Percentiles rank a stretch among this genome's conserved stretches.
phyloP scores from a whole-genome alignment of 371 early-diverging fungal genomes.

The Capniomyces stellatus region DNA sequence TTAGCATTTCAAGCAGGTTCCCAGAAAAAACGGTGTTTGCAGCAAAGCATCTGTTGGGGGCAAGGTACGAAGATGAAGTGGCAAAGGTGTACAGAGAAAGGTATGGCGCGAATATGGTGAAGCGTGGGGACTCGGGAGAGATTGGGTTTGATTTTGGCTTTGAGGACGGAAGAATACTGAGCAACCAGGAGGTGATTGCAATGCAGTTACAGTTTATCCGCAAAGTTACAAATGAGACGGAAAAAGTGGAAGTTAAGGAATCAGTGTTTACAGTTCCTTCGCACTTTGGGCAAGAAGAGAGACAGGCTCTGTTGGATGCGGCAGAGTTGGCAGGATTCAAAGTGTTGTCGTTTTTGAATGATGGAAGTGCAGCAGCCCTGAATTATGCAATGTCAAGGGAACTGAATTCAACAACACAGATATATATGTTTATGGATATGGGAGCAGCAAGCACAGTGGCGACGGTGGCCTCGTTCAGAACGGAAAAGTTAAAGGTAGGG shows the following conservation, averaged over 20 bases:
- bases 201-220: conserved; percentile 82
- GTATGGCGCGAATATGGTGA: conserved; percentile 51
- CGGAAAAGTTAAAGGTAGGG: conserved; percentile 3
- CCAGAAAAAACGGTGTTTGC: conserved; percentile 64
- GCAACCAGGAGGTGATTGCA: conserved; percentile 80
- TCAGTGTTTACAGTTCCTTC: conserved; percentile 85
- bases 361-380: conserved; percentile 87
- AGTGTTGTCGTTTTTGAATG: conserved; percentile 68
- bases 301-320: conserved; percentile 84
- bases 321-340: conserved; percentile 79
- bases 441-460: conserved; percentile 88
- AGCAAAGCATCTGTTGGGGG: conserved; percentile 69
- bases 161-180: conserved; percentile 21
- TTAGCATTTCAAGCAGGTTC: conserved; percentile 37
- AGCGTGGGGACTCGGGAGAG: conserved; percentile 40
- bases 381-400: conserved; percentile 66
- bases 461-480: conserved; percentile 65
- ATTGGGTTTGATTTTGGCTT: conserved; percentile 41
- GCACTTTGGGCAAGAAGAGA: conserved; percentile 71
- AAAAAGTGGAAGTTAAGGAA: conserved; percentile 59
- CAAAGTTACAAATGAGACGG: conserved; percentile 57
- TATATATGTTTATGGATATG: conserved; percentile 89
- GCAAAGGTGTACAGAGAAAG: conserved; percentile 44
- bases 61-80: conserved; percentile 40
- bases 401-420: conserved; percentile 47